Percentiles rank a stretch among this genome's conserved stretches.
Evolutionary conservation across 1,139 yeast species (phyloP).

Genomic region (Yamadazyma diddensiae): DNA sequence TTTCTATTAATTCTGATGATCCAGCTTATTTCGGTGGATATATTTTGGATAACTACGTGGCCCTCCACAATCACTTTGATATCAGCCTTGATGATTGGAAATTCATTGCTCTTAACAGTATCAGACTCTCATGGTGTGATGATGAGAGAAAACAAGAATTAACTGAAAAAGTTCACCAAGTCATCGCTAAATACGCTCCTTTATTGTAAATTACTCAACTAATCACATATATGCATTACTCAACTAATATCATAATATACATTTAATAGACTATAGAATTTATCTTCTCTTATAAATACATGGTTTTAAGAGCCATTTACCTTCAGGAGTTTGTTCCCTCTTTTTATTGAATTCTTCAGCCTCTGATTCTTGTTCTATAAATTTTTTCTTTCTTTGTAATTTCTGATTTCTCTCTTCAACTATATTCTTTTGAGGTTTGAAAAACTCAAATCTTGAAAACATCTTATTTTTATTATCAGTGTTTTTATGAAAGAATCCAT

Average conservation of each 20-base stretch:
- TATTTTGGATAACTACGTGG: conserved; percentile 67
- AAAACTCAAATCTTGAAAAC: conserved; percentile 93
- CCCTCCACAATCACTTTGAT: conserved; percentile 62
- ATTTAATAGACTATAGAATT: background rate
- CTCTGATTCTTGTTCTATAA: conserved; percentile 67
- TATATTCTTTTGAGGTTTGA: conserved; percentile 76
- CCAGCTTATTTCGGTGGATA: conserved; percentile 88
- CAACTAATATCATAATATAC: background rate
- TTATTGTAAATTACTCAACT: conserved; percentile 2
- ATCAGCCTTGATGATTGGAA: conserved; percentile 59
- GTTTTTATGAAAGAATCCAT: conserved; percentile 83
- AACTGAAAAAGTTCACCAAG: conserved; percentile 40
- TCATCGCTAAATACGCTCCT: conserved; percentile 39
- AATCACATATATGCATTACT: too few species aligned
- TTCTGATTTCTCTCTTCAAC: conserved; percentile 63
- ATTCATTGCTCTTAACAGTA: conserved; percentile 54
- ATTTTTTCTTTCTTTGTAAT: conserved; percentile 62
- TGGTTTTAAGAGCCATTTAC: conserved; percentile 88
- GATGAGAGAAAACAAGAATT: conserved; percentile 50
- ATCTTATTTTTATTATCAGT: conserved; percentile 88
- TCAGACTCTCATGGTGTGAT: conserved; percentile 69
- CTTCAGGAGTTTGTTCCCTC: conserved; percentile 65
- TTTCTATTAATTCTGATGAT: conserved; percentile 78
- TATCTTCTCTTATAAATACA: conserved; percentile 92
- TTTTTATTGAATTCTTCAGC: conserved; percentile 55